A percentile compares a stretch with the other conserved stretches of the same genome.
Conservation (phyloP, 495 filamentous ascomycete genomes). For the Aspergillus coremiiformis region DNA sequence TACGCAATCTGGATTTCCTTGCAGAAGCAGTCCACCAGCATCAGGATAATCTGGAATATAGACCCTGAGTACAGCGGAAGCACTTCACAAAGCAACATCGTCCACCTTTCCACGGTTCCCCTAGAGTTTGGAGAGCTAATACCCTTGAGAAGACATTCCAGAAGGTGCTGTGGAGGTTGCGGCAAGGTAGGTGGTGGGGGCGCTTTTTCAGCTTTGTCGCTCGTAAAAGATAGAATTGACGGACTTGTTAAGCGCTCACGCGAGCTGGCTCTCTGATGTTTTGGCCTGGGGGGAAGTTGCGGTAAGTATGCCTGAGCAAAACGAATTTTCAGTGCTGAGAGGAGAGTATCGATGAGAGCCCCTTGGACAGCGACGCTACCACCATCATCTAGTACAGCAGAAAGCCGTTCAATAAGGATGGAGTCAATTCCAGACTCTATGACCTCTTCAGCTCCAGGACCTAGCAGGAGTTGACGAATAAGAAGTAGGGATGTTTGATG, state of each 20-base stretch:
- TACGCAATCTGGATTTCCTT: constrained; percentile 66
- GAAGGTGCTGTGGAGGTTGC: constrained; percentile 61
- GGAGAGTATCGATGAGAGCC: constrained; percentile 66
- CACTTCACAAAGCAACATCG: constrained; percentile 75
- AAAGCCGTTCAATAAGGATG: constrained; percentile 62
- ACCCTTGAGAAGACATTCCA: constrained; percentile 76
- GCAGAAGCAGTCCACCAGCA: constrained; percentile 84
- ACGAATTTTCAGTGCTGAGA: constrained; percentile 59
- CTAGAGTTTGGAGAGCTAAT: constrained; percentile 70
- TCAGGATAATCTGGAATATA: constrained; percentile 85
- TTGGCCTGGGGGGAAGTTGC: constrained; percentile 27
- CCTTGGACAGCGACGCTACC: constrained; percentile 51
- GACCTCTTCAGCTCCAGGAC: constrained; percentile 58
- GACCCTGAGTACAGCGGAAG: constrained; percentile 73
- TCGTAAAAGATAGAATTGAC: constrained; percentile 43
- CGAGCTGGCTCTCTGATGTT: constrained; percentile 37
- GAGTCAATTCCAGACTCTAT: constrained; percentile 65
- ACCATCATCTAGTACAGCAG: constrained; percentile 50
- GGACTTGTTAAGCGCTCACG: constrained; percentile 41
- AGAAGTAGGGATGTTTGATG: constrained; percentile 64
- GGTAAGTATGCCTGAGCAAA: constrained; percentile 42
- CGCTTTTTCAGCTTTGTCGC: constrained; percentile 39
- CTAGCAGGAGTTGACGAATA: constrained; percentile 67
- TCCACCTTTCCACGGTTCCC: constrained; percentile 81
- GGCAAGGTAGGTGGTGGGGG: constrained; percentile 25